Evolutionary conservation across 768 basidiomycete genomes (phyloP).

Genomic region (Suillus tomentosus): DNA sequence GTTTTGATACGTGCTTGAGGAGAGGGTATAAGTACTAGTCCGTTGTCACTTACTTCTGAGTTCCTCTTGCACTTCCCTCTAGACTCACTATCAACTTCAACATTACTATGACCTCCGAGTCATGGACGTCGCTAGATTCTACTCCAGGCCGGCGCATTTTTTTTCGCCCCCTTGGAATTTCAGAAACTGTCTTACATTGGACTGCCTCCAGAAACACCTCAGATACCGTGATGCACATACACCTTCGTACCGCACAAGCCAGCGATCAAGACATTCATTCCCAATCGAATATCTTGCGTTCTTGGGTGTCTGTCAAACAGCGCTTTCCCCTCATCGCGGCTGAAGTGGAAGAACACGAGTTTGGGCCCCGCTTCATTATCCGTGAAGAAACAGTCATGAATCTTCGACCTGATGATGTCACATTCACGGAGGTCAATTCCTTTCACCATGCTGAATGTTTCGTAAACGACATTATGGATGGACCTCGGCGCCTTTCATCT

Average conservation of each 20-base stretch:
- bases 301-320: constrained; percentile 50
- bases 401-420: constrained; percentile 39
- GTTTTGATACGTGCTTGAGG: neutral
- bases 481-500: constrained; percentile 40
- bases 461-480: constrained; percentile 35
- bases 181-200: constrained; percentile 42
- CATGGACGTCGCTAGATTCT: constrained; percentile 11
- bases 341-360: constrained; percentile 35
- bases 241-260: constrained; percentile 31
- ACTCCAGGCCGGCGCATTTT: constrained; percentile 16
- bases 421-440: constrained; percentile 36
- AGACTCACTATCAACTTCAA: neutral
- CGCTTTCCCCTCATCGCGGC: constrained; percentile 53
- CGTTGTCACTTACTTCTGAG: neutral
- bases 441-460: constrained; percentile 37
- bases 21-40: neutral
- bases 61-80: neutral
- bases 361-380: constrained; percentile 41
- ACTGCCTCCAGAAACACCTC: constrained; percentile 45
- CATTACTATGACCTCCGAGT: constrained; percentile 1
- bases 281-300: constrained; percentile 35
- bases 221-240: constrained; percentile 42
- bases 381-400: constrained; percentile 36
- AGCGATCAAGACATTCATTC: constrained; percentile 22
- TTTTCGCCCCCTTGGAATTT: constrained; percentile 38